Evolutionary conservation across 2,329 filamentous ascomycete genomes (phyloP).

Genomic region (Aspergillus sp.): DNA sequence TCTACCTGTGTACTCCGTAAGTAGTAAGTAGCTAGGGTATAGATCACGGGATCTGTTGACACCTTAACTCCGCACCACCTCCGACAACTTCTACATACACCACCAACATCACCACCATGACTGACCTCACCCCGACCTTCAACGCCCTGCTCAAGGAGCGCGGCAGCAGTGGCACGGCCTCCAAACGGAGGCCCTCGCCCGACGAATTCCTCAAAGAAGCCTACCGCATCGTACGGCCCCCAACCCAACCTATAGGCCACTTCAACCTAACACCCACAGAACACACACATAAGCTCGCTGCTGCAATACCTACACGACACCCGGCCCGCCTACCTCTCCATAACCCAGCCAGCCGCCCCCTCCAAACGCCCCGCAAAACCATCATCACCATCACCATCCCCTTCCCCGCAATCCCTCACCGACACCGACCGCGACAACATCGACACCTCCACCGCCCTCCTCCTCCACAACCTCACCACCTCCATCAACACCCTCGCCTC

Average conservation of each 20-base stretch:
- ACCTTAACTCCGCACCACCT: constrained; percentile 6
- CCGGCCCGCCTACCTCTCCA: constrained; percentile 88
- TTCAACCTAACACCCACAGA: constrained; percentile 52
- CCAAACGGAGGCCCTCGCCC: constrained; percentile 36
- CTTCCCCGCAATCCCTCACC: constrained; percentile 60
- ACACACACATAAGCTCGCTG: constrained; percentile 78
- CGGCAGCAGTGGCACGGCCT: constrained; percentile 34
- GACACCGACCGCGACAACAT: constrained; percentile 82
- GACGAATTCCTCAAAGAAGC: constrained; percentile 93
- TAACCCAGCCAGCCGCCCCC: neutral
- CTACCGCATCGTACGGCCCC: constrained; percentile 70
- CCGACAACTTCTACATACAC: neutral
- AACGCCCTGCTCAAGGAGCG: constrained; percentile 32
- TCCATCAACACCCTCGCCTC: constrained; percentile 77
- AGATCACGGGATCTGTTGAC: constrained; percentile 15
- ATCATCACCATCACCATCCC: constrained; percentile 53
- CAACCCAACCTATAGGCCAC: neutral
- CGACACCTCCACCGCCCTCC: constrained; percentile 79
- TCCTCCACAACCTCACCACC: constrained; percentile 80
- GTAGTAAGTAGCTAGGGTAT: neutral
- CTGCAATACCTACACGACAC: constrained; percentile 77
- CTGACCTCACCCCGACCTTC: constrained; percentile 40
- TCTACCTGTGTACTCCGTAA: neutral
- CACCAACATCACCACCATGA: constrained; percentile 30
- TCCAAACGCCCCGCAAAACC: constrained; percentile 50